Evolutionary conservation across 2,329 filamentous ascomycete genomes (phyloP).

Genomic region (Beauveria varroae): DNA sequence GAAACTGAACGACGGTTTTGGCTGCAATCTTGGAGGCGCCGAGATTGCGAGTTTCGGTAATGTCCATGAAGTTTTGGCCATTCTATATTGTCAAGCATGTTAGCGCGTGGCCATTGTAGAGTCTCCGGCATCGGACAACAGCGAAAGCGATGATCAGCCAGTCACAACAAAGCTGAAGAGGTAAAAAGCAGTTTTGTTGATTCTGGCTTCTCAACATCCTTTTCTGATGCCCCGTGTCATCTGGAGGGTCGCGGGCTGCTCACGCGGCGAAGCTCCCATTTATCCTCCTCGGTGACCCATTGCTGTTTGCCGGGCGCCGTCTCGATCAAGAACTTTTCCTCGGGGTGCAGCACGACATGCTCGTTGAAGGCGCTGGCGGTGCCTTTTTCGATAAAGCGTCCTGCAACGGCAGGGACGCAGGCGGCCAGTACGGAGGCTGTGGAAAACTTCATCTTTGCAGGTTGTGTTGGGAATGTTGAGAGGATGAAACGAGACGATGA

Average conservation of each 20-base stretch:
- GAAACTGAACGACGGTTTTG: conserved; percentile 47
- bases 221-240: too few relatives aligned
- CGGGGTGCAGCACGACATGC: conserved; percentile 39
- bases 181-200: too few relatives aligned
- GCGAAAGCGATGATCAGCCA: background rate
- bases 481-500: background rate
- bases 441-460: conserved; percentile 41
- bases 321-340: conserved; percentile 63
- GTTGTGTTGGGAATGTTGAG: background rate
- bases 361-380: conserved; percentile 24
- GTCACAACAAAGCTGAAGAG: background rate
- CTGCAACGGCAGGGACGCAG: conserved; percentile 46
- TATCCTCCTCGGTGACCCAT: conserved; percentile 92
- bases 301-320: conserved; percentile 71
- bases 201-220: too few relatives aligned
- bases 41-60: conserved; percentile 62
- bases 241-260: conserved; percentile 20
- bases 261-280: conserved; percentile 84
- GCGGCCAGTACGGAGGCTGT: conserved; percentile 46
- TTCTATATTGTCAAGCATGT: conserved; percentile 33
- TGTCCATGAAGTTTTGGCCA: conserved; percentile 88
- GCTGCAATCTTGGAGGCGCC: conserved; percentile 38
- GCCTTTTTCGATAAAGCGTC: conserved; percentile 46
- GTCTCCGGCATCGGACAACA: background rate
- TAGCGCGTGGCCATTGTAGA: background rate